Conservation (phyloP, 345 rosid species). For the Brassica cretica region DNA sequence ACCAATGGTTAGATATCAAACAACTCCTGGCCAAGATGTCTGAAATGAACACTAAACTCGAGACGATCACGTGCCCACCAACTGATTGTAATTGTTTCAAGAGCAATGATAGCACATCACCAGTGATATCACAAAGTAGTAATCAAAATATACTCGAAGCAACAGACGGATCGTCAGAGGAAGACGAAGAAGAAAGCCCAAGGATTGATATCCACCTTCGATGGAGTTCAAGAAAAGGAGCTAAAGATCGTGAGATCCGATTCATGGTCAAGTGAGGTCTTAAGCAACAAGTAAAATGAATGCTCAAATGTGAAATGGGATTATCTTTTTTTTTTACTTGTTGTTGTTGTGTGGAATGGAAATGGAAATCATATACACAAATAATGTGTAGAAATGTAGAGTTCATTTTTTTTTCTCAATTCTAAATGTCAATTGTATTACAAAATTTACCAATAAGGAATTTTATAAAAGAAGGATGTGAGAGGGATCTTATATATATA, state of each 20-base stretch:
- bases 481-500: too few species aligned
- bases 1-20: conserved; percentile 23
- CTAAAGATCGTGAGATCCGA: conserved; percentile 10
- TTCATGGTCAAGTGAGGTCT: background rate
- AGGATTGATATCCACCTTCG: conserved; percentile 30
- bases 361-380: background rate
- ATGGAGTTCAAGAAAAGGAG: conserved; percentile 19
- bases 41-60: conserved; percentile 29
- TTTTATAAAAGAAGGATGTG: too few species aligned
- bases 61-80: conserved; percentile 15
- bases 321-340: background rate
- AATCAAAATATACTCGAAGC: background rate
- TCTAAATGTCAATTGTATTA: background rate
- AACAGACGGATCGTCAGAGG: background rate
- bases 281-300: conserved; percentile 5
- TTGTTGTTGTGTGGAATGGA: background rate
- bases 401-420: background rate
- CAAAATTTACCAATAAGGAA: background rate
- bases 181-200: conserved; percentile 2
- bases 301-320: background rate
- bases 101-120: background rate
- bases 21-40: conserved; percentile 24
- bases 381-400: background rate
- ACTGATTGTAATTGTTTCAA: background rate
- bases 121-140: background rate